A percentile compares a stretch with the other conserved stretches of the same genome.
phyloP scores from a whole-genome alignment of 257 asterid species.

The Solanum sejunctum region DNA sequence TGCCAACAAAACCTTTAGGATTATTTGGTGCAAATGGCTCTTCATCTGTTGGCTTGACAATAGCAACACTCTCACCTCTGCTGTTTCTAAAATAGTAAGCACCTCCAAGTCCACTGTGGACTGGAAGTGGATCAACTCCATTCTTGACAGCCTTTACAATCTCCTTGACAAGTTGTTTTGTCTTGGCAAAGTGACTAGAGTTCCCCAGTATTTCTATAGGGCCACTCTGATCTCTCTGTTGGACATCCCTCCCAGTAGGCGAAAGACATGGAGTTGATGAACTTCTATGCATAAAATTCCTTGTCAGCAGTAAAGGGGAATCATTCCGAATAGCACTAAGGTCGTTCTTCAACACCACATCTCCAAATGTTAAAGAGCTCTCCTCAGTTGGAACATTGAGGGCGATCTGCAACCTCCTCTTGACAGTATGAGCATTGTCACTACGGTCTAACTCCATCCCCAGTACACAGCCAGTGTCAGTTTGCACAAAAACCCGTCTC shows the following conservation, averaged over 20 bases:
- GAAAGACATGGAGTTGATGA: constrained; percentile 96
- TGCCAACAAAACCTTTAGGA: constrained; percentile 94
- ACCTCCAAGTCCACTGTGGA: constrained; percentile 88
- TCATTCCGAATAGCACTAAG: constrained; percentile 79
- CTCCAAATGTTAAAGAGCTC: constrained; percentile 87
- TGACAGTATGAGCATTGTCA: constrained; percentile 87
- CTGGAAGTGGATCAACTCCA: constrained; percentile 81
- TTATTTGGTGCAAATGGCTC: constrained; percentile 97
- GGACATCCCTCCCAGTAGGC: constrained; percentile 74
- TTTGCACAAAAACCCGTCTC: constrained; percentile 90
- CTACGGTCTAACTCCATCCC: constrained; percentile 90
- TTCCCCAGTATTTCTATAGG: constrained; percentile 77
- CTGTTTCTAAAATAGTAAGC: constrained; percentile 76
- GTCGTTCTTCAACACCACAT: constrained; percentile 74
- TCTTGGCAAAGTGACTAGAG: constrained; percentile 35
- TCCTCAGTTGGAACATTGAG: constrained; percentile 77
- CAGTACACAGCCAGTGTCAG: constrained; percentile 78
- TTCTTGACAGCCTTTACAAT: constrained; percentile 67
- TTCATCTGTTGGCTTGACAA: constrained; percentile 97
- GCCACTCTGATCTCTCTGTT: constrained; percentile 76
- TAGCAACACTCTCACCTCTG: constrained; percentile 81
- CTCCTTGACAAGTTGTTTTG: constrained; percentile 63
- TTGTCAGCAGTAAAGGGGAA: constrained; percentile 70
- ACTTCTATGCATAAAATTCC: constrained; percentile 79
- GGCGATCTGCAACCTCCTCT: constrained; percentile 78